Base-by-base conservation (phyloP, 495 filamentous ascomycete genomes). In the Ascobolus immersus region DNA sequence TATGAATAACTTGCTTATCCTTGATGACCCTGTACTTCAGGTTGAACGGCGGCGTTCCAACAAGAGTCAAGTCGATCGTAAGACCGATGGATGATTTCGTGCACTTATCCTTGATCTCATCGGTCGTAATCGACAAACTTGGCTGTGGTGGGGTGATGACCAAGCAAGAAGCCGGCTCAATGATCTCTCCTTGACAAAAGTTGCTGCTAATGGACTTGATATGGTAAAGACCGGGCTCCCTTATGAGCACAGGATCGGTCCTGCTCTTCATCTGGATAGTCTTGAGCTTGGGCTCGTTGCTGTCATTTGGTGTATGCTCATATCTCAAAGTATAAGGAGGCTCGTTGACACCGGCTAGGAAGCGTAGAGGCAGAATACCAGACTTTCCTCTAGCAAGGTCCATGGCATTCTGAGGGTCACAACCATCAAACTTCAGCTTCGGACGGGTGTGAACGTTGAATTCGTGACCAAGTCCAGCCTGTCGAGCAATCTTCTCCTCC, bases 21-120 rank as follows among this genome's bases (percentile, higher is more conserved):
- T 56, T 58, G 28, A 71, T 64, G 28, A 77, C 58, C 18, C 65
- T 65, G 45, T 91, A 94, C 2, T 55, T 53, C 17, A 96, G 57
- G 5, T 58, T 54, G 55, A 94, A 96, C 4, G 80, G 80, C 33
- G 86, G 86, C 0, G 81, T 89, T 21, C 86, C 86, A 15, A 77
- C 70, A 26, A 96, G 53, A 40, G 92, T 77, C 27, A 94, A 54
- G 43, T 81, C 76, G 15, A 96, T 77, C 8, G 71, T 62, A 23
- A 94, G 60, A 15, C 86, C 86, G 40, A 96, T 74, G 0, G 84
- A 77, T 44, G 77, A 90, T 31, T 80, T 77, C 24, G 81, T 84
- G 52, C 86, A 96, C 43, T 84, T 90, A 48, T 94, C 86, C 24
- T 73, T 71, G 21, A 94, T 77, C 42, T 78, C 72, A 42, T 90